Base-by-base conservation (phyloP, 495 filamentous ascomycete genomes). In the Cercophora sp. region DNA sequence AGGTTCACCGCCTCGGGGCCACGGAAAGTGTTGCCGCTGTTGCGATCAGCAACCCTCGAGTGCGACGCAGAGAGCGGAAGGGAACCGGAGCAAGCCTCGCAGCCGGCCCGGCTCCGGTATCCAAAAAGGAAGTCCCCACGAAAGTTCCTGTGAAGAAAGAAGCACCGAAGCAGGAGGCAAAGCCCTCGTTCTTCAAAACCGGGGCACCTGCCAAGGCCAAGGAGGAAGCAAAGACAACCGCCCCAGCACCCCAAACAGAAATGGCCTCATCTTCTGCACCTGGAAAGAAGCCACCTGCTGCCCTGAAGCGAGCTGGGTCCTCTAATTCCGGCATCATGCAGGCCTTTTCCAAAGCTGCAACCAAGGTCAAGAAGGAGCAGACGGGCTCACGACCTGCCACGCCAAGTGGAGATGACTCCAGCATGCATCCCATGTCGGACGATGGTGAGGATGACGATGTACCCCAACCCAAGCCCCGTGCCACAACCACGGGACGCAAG, bases 271-370 rank as follows among this genome's bases (percentile, higher is more conserved):
- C 67, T 37, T 41, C 65, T n/a, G 49, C 63, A 8, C 40, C 65
- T 15, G 40, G 61, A n/a, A 75, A 75, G 52, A 77, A 76, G 52
- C 61, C 40, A 44, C 54, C 52, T 64, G 54, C 69, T 13, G 58
- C 78, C 1, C 50, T 79, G 10, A 88, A 89, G 64, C 78, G 78
- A 15, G 81, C 84, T 26, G 63, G 52, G 3, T 70, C 59, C 71
- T 76, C 59, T 31, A 58, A 23, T 43, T 66, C 62, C 13, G 82
- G 80, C 51, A 80, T 96, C 22, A 90, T 93, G 68, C 87, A 85
- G 58, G 86, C 90, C 1, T 95, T 95, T 64, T 86, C 89, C 5
- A 94, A 89, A 61, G 78, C 85, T 2, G 88, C 87, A 35, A 72
- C 87, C 0, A 85, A 80, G 54, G 60, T 75, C n/a, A 82, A 81